These are phyloP conservation scores for Viridothelium virens DNA, from an alignment of 495 filamentous ascomycete genomes.

Conservation along the genomic window DNA sequence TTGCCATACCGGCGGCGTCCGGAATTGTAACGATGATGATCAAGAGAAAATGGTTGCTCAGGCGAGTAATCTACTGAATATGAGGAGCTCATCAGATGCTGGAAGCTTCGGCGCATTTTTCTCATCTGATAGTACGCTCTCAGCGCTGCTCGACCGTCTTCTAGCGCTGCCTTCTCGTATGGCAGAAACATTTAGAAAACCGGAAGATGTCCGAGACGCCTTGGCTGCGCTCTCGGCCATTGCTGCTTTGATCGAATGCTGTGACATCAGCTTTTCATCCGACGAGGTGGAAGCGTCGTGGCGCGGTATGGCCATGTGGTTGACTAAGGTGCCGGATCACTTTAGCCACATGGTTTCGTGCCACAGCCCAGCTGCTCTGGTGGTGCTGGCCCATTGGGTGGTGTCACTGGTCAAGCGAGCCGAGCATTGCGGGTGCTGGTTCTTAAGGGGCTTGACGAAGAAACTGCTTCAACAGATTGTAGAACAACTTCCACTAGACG, in stretches of 20 bases:
- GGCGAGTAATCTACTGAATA: not conserved
- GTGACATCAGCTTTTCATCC: constrained; percentile 19
- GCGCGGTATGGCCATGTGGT: constrained; percentile 22
- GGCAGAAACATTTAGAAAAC: constrained; percentile 25
- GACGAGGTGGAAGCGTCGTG: constrained; percentile 18
- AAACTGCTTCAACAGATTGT: constrained; percentile 12
- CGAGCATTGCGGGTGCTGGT: constrained; percentile 22
- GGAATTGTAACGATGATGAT: not conserved
- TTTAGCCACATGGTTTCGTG: constrained; percentile 19
- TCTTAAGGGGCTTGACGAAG: constrained; percentile 16
- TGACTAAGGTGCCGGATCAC: constrained; percentile 20
- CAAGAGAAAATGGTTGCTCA: not conserved
- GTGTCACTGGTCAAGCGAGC: constrained; percentile 19
- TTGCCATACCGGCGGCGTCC: not conserved
- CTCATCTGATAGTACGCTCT: not conserved
- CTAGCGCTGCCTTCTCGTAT: constrained; percentile 26
- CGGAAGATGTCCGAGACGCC: constrained; percentile 20
- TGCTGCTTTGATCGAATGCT: constrained; percentile 24
- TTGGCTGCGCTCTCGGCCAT: constrained; percentile 27
- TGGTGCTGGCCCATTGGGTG: constrained; percentile 23
- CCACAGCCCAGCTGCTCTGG: constrained; percentile 15
- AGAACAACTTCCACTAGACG: constrained; percentile 1
- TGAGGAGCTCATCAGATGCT: not conserved
- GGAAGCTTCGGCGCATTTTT: not conserved
- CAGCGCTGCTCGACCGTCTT: constrained; percentile 21